Evolutionary conservation across 2,329 filamentous ascomycete species (phyloP), one percentile per base, ranked within the genome.

Genomic region (Fusarium pseudograminearum): DNA sequence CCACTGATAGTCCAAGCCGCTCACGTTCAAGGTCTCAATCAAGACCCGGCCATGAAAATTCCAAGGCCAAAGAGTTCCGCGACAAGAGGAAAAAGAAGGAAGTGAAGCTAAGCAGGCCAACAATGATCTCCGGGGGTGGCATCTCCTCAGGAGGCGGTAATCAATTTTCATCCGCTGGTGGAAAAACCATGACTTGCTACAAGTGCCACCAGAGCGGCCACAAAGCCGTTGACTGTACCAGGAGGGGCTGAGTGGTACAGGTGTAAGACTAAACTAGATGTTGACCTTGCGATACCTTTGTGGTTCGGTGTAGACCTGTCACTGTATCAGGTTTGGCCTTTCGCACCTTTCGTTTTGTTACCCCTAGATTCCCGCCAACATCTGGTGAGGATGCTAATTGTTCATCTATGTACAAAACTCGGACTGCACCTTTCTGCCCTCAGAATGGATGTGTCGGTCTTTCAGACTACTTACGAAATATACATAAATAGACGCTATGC

Each of bases 71-170:
- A 67, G 82, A 87, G 69, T 78, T 90, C 20, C 85, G 87, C 10
- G 86, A 88, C 42, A 85, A 86, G 75, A 82, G 89, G 45, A 85
- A 87, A 73, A 89, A 89, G 77, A 91, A 90, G 76, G 87, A 91
- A 57, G 83, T 92, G 53, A 90, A 90, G 65, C 79, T 93, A 58
- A 90, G 90, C 74, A 83, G 83, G 26, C 76, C 90, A 58, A 85
- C 83, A 7, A 90, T 88, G 2, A 87, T 93, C 47, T 75, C 75
- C 4, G 74, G 72, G 3, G 78, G 78, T 30, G 74, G 65, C 28
- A 73, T 93, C 45, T 92, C 90, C n/a, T 74, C 76, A 7, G 74
- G 72, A 3, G 79, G 78, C 20, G 73, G 65, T 40, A 73, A 40
- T 38, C 67, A 73, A 30, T 66, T 69, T 55, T 65, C 70, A 36